These are phyloP conservation scores for Yarrowia sp. DNA, from an alignment of 805 yeast species.

Conservation along the genomic window DNA sequence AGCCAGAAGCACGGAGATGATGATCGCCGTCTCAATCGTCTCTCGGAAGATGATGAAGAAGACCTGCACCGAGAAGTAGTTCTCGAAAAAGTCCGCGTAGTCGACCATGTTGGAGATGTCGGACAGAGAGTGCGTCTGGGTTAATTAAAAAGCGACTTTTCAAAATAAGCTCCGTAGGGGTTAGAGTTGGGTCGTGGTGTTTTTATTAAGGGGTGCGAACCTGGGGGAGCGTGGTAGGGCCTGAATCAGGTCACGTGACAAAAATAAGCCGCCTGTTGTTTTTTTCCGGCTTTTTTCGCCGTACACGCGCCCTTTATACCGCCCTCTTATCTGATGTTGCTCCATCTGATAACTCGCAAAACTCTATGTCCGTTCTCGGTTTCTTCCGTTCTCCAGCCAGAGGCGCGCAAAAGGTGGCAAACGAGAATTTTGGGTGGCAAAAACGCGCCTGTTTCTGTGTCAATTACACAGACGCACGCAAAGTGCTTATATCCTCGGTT, in stretches of 20 bases:
- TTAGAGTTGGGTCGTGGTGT: not conserved
- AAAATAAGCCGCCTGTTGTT: not conserved
- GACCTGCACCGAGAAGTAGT: constrained; percentile 52
- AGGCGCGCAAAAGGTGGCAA: no score
- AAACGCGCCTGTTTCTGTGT: no score
- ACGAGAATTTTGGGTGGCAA: no score
- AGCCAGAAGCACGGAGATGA: constrained; percentile 84
- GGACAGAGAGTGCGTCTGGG: not conserved
- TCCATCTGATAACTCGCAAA: constrained; percentile 1
- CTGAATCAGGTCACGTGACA: not conserved
- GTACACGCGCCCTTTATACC: not conserved
- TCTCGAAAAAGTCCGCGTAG: constrained; percentile 26
- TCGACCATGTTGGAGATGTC: constrained; percentile 3
- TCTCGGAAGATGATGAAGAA: constrained; percentile 92
- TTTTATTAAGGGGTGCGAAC: not conserved
- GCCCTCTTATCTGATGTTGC: not conserved
- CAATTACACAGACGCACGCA: no score
- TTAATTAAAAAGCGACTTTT: constrained; percentile 1
- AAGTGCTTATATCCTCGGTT: no score
- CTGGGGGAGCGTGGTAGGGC: not conserved
- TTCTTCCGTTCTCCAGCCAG: no score
- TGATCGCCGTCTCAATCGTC: constrained; percentile 83
- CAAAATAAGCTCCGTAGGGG: constrained; percentile 10
- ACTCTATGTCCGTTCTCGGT: not conserved
- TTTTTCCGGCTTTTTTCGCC: not conserved